Evolutionary conservation across 2,329 filamentous ascomycete species (phyloP).

Genomic region (Scorias spongiosa): DNA sequence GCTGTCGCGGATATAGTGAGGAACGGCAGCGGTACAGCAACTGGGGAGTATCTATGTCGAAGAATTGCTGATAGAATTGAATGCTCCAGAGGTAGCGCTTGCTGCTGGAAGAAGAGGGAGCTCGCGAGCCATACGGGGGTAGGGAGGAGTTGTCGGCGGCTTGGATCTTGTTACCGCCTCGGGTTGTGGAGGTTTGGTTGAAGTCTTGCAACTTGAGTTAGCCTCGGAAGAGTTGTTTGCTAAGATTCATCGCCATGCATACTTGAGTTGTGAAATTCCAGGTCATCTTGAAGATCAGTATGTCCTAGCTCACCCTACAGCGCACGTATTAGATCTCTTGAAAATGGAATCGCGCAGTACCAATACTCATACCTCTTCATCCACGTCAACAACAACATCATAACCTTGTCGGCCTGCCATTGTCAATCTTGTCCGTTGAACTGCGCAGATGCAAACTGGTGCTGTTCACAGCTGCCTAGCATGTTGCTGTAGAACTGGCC

Average conservation of each 20-base stretch:
- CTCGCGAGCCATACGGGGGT: constrained; percentile 9
- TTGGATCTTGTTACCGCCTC: constrained; percentile 33
- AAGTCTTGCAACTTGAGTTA: background rate
- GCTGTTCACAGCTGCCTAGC: background rate
- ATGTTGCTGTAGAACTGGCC: background rate
- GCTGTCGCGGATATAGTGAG: constrained; percentile 76
- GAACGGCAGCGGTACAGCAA: constrained; percentile 77
- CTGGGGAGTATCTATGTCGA: constrained; percentile 89
- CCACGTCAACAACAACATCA: constrained; percentile 94
- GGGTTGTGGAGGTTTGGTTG: constrained; percentile 47
- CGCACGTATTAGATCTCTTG: constrained; percentile 4
- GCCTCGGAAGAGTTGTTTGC: no score
- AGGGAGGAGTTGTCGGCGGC: constrained; percentile 8
- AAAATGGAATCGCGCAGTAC: background rate
- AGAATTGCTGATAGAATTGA: constrained; percentile 92
- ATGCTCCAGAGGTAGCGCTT: constrained; percentile 90
- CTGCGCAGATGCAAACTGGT: no score
- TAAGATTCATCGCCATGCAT: constrained; percentile 12
- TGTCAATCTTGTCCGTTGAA: background rate
- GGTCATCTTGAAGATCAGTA: constrained; percentile 95
- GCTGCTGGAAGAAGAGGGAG: constrained; percentile 12
- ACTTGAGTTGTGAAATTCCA: constrained; percentile 94
- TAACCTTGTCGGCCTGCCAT: constrained; percentile 32
- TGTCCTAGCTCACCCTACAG: constrained; percentile 85
- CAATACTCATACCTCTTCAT: constrained; percentile 61